These are phyloP conservation scores for Pseudogymnoascus sp. DNA, from an alignment of 2,329 filamentous ascomycete species.

Conservation along the genomic window DNA sequence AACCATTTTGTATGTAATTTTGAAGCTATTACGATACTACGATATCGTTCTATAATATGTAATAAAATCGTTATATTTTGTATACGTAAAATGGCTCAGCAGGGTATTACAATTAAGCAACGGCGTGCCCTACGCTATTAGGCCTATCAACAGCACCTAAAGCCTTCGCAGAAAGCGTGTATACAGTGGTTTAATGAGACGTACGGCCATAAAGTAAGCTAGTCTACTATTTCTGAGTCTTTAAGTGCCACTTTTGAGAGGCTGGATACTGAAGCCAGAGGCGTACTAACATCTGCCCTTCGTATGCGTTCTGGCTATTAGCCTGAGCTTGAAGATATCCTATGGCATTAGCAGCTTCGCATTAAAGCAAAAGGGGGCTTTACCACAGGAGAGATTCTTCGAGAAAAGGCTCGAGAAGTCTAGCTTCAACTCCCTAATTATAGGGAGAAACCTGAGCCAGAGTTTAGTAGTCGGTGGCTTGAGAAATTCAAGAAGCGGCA, in stretches of 20 bases:
- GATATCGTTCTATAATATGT: background rate
- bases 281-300: no score
- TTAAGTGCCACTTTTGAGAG: background rate
- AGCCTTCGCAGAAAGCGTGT: background rate
- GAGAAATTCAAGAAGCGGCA: slow-evolving; percentile 16
- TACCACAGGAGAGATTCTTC: background rate
- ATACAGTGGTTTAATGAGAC: background rate
- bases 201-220: background rate
- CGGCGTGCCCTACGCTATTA: no score
- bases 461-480: slow-evolving; percentile 20
- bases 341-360: no score
- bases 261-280: background rate
- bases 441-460: slow-evolving; percentile 10
- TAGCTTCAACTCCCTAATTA: slow-evolving; percentile 17
- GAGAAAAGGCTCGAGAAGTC: slow-evolving; percentile 12
- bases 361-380: no score
- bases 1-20: background rate
- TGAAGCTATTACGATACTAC: background rate
- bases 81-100: background rate
- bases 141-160: no score
- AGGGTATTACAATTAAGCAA: no score
- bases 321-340: no score
- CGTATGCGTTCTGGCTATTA: no score
- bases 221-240: background rate
- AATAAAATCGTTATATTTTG: background rate